A percentile compares a stretch with the other conserved stretches of the same genome.
These are phyloP conservation scores for Austroboletus novae-zelandiae DNA, from an alignment of 1,284 basidiomycete genomes.

Conservation along the genomic window DNA sequence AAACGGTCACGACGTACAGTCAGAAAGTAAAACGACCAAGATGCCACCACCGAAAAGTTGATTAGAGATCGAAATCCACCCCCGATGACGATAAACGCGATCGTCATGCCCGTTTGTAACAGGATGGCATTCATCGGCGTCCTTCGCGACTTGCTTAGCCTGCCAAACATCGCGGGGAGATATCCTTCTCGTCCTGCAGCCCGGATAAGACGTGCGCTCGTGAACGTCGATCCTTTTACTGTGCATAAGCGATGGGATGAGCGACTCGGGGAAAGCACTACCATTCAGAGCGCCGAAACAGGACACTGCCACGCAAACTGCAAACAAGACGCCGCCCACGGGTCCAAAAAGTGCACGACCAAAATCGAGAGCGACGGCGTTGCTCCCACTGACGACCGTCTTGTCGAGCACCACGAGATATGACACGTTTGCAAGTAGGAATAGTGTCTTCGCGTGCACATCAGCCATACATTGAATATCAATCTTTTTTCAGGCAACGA, in stretches of 20 bases:
- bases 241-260: constrained; percentile 8
- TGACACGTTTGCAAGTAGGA: constrained; percentile 81
- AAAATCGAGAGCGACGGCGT: constrained; percentile 95
- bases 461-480: not conserved
- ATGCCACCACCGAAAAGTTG: constrained; percentile 85
- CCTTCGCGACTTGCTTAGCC: constrained; percentile 66
- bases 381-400: constrained; percentile 70
- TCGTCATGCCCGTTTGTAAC: constrained; percentile 74
- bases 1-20: constrained; percentile 55
- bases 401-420: constrained; percentile 95
- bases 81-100: constrained; percentile 77
- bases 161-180: constrained; percentile 80
- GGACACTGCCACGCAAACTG: constrained; percentile 87
- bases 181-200: constrained; percentile 88
- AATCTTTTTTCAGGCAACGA: constrained; percentile 1
- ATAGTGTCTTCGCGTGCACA: constrained; percentile 50
- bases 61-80: constrained; percentile 87
- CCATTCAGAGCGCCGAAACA: constrained; percentile 94
- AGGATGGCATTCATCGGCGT: constrained; percentile 87
- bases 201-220: constrained; percentile 81
- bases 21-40: constrained; percentile 90
- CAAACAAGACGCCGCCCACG: constrained; percentile 84
- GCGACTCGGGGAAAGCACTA: constrained; percentile 21
- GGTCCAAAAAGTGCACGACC: constrained; percentile 85
- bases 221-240: constrained; percentile 70